These are phyloP conservation scores for Lophiostoma macrostomum DNA, from an alignment of 495 filamentous ascomycete genomes.

Conservation along the genomic window DNA sequence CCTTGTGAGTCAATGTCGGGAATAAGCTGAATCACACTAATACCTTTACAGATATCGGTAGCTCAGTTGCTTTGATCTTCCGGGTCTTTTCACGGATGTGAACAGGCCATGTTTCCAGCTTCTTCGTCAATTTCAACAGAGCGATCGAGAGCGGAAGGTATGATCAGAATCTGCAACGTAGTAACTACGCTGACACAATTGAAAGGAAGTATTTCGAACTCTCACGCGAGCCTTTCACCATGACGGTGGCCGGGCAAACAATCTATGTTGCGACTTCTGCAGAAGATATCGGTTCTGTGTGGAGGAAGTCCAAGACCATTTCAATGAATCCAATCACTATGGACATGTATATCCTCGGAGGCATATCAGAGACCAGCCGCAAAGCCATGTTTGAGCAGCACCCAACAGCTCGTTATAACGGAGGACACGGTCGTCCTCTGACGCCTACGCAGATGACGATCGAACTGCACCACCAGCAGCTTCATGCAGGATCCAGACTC, in stretches of 20 bases:
- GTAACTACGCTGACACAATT: background rate
- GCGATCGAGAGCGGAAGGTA: constrained; percentile 9
- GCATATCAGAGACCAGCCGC: background rate
- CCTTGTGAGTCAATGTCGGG: constrained; percentile 1
- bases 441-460: background rate
- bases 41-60: constrained; percentile 1
- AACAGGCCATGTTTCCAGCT: background rate
- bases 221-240: constrained; percentile 3
- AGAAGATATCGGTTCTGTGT: background rate
- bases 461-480: background rate
- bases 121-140: constrained; percentile 3
- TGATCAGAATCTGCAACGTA: background rate
- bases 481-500: background rate
- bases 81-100: background rate
- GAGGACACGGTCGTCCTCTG: background rate
- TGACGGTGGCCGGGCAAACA: background rate
- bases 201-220: constrained; percentile 4
- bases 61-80: too few relatives aligned
- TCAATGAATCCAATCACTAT: background rate
- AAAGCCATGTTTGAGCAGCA: background rate
- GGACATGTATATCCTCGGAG: background rate
- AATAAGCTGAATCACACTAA: background rate
- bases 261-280: constrained; percentile 5
- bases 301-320: constrained; percentile 2
- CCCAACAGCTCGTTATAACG: background rate